phyloP scores from a whole-genome alignment of 73 alveolate genomes.

The Urostyla sp. region DNA sequence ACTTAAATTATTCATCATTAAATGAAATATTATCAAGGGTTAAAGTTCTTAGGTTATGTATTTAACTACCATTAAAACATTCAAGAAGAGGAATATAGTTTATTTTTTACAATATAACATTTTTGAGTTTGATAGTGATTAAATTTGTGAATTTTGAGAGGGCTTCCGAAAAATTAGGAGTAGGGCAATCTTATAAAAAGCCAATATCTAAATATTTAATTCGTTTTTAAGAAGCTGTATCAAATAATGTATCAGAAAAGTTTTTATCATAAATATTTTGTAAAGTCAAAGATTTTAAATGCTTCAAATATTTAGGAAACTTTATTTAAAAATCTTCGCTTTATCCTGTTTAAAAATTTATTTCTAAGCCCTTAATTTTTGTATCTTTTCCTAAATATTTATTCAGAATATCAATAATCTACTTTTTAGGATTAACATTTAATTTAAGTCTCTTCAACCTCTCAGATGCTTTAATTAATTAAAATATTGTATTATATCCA shows the following conservation, averaged over 20 bases:
- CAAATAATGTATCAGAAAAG: constrained; percentile 50
- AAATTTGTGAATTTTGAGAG: constrained; percentile 22
- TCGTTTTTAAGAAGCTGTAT: constrained; percentile 30
- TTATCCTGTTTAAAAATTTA: constrained; percentile 5
- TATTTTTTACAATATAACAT: neutral
- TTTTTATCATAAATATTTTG: constrained; percentile 21
- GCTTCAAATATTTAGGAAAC: constrained; percentile 39
- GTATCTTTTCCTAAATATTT: constrained; percentile 21
- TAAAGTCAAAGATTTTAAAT: neutral
- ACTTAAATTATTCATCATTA: constrained; percentile 34
- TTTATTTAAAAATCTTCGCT: constrained; percentile 20
- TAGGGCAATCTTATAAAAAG: constrained; percentile 14
- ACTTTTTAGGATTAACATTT: constrained; percentile 3
- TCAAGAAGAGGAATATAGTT: constrained; percentile 6
- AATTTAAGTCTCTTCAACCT: constrained; percentile 14
- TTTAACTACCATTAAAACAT: neutral
- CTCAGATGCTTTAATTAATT: neutral
- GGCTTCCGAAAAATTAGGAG: constrained; percentile 50
- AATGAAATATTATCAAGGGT: constrained; percentile 12
- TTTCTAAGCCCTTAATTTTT: neutral
- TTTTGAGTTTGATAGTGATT: neutral
- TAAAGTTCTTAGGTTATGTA: constrained; percentile 5
- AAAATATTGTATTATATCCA: constrained; percentile 7
- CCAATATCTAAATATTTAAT: constrained; percentile 5
- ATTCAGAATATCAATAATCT: constrained; percentile 23